Evolutionary conservation across 495 filamentous ascomycete species (phyloP).

Genomic region (Penicillium fimorum): DNA sequence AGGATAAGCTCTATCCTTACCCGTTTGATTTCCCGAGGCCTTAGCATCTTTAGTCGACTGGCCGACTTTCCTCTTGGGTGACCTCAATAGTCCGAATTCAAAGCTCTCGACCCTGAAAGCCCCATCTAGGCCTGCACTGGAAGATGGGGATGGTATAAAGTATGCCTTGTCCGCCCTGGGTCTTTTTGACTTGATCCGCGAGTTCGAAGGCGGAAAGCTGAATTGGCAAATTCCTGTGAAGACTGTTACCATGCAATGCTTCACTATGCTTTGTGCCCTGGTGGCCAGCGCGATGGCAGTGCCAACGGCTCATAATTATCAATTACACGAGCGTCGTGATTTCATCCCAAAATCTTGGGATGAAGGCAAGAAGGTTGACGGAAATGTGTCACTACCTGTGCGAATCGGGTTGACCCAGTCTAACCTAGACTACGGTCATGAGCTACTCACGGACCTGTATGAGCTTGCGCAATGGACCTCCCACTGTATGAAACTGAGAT

Average conservation of each 20-base stretch:
- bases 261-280: constrained; percentile 31
- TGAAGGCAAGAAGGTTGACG: constrained; percentile 29
- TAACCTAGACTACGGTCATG: constrained; percentile 52
- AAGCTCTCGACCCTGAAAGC: constrained; percentile 8
- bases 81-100: constrained; percentile 3
- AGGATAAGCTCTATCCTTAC: constrained; percentile 5
- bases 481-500: not conserved
- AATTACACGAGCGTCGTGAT: constrained; percentile 43
- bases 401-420: constrained; percentile 55
- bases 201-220: not conserved
- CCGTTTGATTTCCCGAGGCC: constrained; percentile 10
- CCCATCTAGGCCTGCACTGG: constrained; percentile 14
- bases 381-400: constrained; percentile 45
- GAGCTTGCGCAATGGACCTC: constrained; percentile 4
- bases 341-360: constrained; percentile 35
- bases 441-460: constrained; percentile 55
- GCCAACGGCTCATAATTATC: constrained; percentile 31
- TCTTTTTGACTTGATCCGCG: no score
- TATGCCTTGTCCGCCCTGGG: not conserved
- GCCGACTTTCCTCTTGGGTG: constrained; percentile 3
- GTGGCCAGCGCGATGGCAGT: constrained; percentile 28
- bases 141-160: constrained; percentile 13
- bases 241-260: constrained; percentile 30
- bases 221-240: not conserved
- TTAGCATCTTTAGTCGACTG: constrained; percentile 21